Evolutionary conservation across 306 rosid genomes (phyloP), one percentile per base, ranked within the genome.

Genomic region (Cyclanthera cordifolia): DNA sequence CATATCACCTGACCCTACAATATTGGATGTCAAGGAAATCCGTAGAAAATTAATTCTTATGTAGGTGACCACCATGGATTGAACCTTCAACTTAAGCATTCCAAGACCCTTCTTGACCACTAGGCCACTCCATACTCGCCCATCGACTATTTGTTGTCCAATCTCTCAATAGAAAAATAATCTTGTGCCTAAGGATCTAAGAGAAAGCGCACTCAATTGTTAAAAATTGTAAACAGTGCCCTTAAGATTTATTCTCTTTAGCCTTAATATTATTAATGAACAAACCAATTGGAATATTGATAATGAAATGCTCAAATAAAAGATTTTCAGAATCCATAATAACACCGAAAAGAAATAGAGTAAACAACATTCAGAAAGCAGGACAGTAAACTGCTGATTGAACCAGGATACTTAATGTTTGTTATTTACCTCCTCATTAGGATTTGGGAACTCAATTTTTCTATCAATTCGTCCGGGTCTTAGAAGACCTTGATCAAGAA

Each of bases 391-490:
- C 45, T 28, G 43, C 32, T 57, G 21, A 57, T n/a, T 17, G 41
- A 34, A 1, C 5, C 41, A 28, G 12, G 21, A 28, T 6, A 0
- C 16, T 57, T 28, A 58, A 32, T 14, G n/a, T 37, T 5, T 13
- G 69, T 13, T 13, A 23, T 41, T 10, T 71, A 91, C 97, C 83
- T 90, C 99, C 72, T 52, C 99, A 63, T 86, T 94, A 64, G 99
- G 99, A 75, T 94, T 94, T 63, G 99, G 99, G 73, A 94, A 94
- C 63, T 94, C 99, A 68, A 94, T 94, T 81, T 94, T 94, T 74
- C 99, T 53, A 74, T 94, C 99, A 76, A 94, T 94, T 58, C 99
- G 84, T 56, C 99, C 97, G 27, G 99, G 99, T 88, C 99, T 85
- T 50, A 94, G 89, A 21, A 94, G 96, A 8, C 97, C 99, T 85